A percentile compares a stretch with the other conserved stretches of the same genome.
Conservation (phyloP, 768 basidiomycete genomes). For the Kwoniella heveanensis region DNA sequence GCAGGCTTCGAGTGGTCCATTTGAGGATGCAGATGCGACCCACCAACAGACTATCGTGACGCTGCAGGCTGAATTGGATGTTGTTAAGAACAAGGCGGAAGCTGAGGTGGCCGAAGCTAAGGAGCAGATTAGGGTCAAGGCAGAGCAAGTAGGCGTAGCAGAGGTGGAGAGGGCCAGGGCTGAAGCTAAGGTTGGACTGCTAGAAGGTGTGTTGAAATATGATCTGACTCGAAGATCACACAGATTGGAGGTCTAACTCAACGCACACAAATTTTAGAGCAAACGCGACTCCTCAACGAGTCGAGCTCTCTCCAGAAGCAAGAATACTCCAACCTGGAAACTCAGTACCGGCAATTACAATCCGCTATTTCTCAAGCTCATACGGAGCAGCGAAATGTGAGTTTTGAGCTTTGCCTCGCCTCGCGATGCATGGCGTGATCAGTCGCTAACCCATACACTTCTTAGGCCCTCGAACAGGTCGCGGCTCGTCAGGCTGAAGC, state of each 20-base stretch:
- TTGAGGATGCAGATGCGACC: slow-evolving; percentile 29
- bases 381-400: slow-evolving; percentile 37
- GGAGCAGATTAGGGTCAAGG: slow-evolving; percentile 68
- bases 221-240: no score
- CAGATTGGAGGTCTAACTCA: no score
- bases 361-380: slow-evolving; percentile 35
- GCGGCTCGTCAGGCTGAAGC: slow-evolving; percentile 64
- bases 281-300: slow-evolving; percentile 42
- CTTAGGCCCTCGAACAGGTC: slow-evolving; percentile 68
- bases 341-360: slow-evolving; percentile 38
- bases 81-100: slow-evolving; percentile 76
- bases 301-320: slow-evolving; percentile 44
- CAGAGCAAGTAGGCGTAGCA: slow-evolving; percentile 69
- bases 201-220: slow-evolving; percentile 74
- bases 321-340: slow-evolving; percentile 37
- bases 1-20: slow-evolving; percentile 10
- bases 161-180: slow-evolving; percentile 75
- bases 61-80: slow-evolving; percentile 76
- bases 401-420: no score
- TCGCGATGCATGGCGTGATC: no score
- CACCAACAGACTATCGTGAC: slow-evolving; percentile 61
- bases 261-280: no score
- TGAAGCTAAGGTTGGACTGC: slow-evolving; percentile 76
- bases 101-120: slow-evolving; percentile 71
- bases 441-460: background rate